Evolutionary conservation across 345 rosid species (phyloP).

Genomic region (Syzygium grande): DNA sequence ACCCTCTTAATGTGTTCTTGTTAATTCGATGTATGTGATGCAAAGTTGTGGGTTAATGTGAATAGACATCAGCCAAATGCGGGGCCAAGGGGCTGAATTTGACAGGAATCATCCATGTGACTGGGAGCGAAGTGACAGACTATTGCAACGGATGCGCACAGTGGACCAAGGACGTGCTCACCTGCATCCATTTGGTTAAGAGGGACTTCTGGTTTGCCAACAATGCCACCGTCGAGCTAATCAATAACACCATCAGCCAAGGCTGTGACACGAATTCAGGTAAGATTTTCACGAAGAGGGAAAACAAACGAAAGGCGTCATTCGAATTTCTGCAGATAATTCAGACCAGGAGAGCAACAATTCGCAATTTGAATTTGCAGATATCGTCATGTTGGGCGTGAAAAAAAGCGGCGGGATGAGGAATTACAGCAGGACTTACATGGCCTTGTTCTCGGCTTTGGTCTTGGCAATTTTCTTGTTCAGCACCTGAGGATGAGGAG

Average conservation of each 20-base stretch:
- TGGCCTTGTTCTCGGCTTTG: background rate
- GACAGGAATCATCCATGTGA: slow-evolving; percentile 11
- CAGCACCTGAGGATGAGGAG: background rate
- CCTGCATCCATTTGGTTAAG: slow-evolving; percentile 13
- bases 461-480: background rate
- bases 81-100: background rate
- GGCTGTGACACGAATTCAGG: slow-evolving; percentile 4
- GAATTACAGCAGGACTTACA: background rate
- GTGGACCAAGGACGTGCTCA: slow-evolving; percentile 3
- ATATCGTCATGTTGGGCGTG: background rate
- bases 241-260: background rate
- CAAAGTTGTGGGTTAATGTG: background rate
- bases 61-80: background rate
- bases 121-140: background rate
- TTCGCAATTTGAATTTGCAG: background rate
- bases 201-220: slow-evolving; percentile 28
- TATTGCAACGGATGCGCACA: slow-evolving; percentile 19
- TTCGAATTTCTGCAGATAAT: background rate
- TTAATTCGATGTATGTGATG: background rate
- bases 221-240: slow-evolving; percentile 1
- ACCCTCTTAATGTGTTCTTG: background rate
- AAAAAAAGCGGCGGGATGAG: background rate
- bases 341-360: background rate
- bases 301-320: background rate
- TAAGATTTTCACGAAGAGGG: background rate